These are phyloP conservation scores for Staphylotrichum tortipilum DNA, from an alignment of 495 filamentous ascomycete genomes.

Conservation along the genomic window DNA sequence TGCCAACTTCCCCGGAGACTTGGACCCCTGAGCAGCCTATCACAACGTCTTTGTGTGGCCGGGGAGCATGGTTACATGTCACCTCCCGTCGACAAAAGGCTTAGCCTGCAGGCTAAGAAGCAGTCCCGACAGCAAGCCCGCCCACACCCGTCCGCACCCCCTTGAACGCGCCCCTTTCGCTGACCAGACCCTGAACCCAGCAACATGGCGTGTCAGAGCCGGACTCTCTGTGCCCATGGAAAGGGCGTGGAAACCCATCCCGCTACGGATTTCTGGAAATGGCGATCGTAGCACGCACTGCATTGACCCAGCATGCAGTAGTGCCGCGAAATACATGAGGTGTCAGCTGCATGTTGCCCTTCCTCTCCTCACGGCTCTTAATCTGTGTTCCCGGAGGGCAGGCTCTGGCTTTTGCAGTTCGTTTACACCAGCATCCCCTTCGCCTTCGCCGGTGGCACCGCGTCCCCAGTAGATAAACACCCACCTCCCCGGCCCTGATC, in stretches of 20 bases:
- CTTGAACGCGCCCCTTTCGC: too few species aligned
- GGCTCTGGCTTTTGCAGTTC: background rate
- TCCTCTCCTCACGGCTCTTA: too few species aligned
- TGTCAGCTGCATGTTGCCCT: too few species aligned
- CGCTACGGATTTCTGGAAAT: background rate
- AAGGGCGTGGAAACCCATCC: background rate
- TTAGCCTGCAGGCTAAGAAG: background rate
- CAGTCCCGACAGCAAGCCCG: too few species aligned
- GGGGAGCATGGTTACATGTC: background rate
- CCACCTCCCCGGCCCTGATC: background rate
- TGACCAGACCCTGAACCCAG: background rate
- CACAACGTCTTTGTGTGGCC: background rate
- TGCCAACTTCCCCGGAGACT: background rate
- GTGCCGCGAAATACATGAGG: background rate
- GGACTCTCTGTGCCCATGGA: background rate
- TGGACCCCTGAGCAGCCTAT: background rate
- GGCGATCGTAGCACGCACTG: background rate
- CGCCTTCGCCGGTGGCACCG: too few species aligned
- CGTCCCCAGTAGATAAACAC: too few species aligned
- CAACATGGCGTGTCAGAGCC: background rate
- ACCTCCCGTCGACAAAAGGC: background rate
- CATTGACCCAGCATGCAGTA: background rate
- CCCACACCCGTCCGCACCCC: too few species aligned
- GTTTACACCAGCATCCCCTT: too few species aligned
- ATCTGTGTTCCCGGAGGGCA: too few species aligned